Evolutionary conservation across 1,284 basidiomycete genomes (phyloP).

Genomic region (Moesziomyces globuligerus): DNA sequence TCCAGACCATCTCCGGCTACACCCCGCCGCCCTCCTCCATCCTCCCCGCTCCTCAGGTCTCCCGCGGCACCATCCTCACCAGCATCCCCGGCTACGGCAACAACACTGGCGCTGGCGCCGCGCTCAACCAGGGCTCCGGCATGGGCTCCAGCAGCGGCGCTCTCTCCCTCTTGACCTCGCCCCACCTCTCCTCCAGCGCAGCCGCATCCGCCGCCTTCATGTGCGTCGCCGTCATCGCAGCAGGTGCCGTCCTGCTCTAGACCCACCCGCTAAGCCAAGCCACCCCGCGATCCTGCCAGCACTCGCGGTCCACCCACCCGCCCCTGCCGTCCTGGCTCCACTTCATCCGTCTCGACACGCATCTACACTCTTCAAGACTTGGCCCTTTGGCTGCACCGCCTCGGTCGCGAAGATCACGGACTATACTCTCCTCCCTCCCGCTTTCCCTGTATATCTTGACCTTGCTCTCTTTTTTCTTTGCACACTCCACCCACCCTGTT

Average conservation of each 20-base stretch:
- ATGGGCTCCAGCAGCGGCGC: constrained; percentile 32
- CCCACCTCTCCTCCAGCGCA: constrained; percentile 24
- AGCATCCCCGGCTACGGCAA: constrained; percentile 53
- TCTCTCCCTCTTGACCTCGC: constrained; percentile 16
- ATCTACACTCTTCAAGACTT: no score
- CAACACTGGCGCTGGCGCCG: constrained; percentile 15
- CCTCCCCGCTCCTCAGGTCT: constrained; percentile 31
- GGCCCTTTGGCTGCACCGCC: no score
- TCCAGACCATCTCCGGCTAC: constrained; percentile 57
- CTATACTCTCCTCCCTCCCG: constrained; percentile 4
- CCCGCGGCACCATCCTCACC: constrained; percentile 48
- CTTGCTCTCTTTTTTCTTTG: constrained; percentile 14
- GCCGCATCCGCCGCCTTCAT: constrained; percentile 18
- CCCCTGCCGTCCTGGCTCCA: no score
- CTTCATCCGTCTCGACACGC: no score
- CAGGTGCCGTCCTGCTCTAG: constrained; percentile 27
- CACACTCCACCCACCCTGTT: no score
- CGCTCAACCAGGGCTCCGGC: constrained; percentile 24
- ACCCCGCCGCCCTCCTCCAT: constrained; percentile 34
- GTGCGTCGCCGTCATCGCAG: constrained; percentile 24
- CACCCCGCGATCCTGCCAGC: no score
- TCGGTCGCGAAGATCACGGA: no score
- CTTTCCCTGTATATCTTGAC: background rate
- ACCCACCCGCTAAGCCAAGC: no score
- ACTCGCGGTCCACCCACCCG: no score